Evolutionary conservation across 1,139 yeast species (phyloP).

Genomic region (Geotrichum siamense): DNA sequence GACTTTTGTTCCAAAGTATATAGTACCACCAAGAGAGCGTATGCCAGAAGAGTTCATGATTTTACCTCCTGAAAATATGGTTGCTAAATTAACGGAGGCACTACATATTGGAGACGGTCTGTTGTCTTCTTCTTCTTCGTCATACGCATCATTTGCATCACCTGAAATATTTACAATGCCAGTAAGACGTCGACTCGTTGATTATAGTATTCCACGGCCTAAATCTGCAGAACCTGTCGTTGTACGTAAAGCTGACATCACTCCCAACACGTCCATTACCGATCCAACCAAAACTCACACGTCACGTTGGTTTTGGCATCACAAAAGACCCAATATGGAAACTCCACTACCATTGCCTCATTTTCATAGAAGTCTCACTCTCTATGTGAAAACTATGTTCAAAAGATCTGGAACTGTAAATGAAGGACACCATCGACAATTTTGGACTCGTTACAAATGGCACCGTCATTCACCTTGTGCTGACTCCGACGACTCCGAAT

Average conservation of each 20-base stretch:
- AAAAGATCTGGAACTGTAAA: too few relatives aligned
- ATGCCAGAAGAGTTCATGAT: conserved; percentile 12
- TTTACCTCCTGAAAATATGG: conserved; percentile 13
- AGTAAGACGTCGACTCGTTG: too few relatives aligned
- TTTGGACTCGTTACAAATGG: too few relatives aligned
- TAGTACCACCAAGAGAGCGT: conserved; percentile 1
- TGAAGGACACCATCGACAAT: too few relatives aligned
- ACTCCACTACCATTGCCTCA: not conserved
- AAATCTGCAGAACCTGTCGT: not conserved
- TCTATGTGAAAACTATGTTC: conserved; percentile 9
- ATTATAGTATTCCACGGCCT: not conserved
- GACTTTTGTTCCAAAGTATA: not conserved
- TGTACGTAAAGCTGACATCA: not conserved
- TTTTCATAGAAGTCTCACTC: conserved; percentile 5
- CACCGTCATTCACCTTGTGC: too few relatives aligned
- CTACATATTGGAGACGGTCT: too few relatives aligned
- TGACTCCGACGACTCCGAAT: too few relatives aligned
- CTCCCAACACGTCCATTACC: conserved; percentile 5
- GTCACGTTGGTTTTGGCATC: conserved; percentile 7
- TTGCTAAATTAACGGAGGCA: too few relatives aligned
- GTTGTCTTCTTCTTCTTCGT: too few relatives aligned
- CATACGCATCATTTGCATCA: too few relatives aligned
- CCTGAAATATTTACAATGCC: too few relatives aligned
- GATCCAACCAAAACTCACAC: conserved; percentile 9
- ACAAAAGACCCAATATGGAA: not conserved